Evolutionary conservation across 176 grass and related monocot genomes (phyloP).

Genomic region (Chloris gayana): DNA sequence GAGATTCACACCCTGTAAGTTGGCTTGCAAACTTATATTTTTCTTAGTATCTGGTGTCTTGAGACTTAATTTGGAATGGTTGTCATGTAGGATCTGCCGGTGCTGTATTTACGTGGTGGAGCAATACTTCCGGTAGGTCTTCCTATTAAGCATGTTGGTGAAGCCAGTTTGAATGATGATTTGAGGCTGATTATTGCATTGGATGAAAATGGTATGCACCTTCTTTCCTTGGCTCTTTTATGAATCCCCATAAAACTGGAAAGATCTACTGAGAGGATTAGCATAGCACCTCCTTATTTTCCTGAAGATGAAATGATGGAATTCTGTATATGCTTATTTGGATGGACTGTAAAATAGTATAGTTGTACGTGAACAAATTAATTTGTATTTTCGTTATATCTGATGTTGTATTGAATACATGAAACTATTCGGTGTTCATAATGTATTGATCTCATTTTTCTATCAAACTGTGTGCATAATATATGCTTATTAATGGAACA

Average conservation of each 20-base stretch:
- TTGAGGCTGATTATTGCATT: slow-evolving; percentile 80
- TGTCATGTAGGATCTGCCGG: slow-evolving; percentile 73
- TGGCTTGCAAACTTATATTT: slow-evolving; percentile 31
- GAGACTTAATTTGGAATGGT: slow-evolving; percentile 10
- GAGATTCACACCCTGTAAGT: slow-evolving; percentile 90
- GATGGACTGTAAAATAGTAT: not conserved
- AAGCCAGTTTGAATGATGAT: slow-evolving; percentile 86
- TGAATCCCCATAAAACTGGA: not conserved
- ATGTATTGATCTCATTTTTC: not conserved
- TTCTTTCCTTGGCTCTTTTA: not conserved
- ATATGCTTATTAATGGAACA: slow-evolving; percentile 22
- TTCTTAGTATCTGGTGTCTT: not conserved
- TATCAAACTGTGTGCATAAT: slow-evolving; percentile 13
- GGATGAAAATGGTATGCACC: slow-evolving; percentile 73
- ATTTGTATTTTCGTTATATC: not conserved
- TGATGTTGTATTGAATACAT: slow-evolving; percentile 1
- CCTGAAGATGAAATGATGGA: slow-evolving; percentile 8
- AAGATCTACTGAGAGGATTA: not conserved
- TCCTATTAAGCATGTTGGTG: slow-evolving; percentile 80
- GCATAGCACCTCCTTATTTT: not conserved
- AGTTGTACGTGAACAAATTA: not conserved
- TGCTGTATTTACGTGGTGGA: slow-evolving; percentile 83
- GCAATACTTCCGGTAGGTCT: slow-evolving; percentile 85
- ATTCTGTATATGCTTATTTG: slow-evolving; percentile 5
- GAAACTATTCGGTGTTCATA: slow-evolving; percentile 12